phyloP scores from a whole-genome alignment of 768 basidiomycete genomes.

The Phaeotremella fagi region DNA sequence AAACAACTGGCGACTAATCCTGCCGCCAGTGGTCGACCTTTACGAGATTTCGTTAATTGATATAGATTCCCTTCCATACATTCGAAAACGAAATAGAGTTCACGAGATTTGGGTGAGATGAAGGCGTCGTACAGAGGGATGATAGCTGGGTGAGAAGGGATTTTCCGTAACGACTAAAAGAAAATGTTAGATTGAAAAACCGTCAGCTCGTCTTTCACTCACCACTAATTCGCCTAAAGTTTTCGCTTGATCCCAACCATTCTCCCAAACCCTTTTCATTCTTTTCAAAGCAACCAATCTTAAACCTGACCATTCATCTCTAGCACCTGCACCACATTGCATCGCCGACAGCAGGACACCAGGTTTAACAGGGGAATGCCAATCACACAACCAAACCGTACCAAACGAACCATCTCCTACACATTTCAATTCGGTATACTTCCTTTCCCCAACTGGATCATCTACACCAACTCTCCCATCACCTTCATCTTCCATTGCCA shows the following conservation, averaged over 20 bases:
- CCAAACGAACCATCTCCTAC: slow-evolving; percentile 98
- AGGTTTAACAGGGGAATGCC: slow-evolving; percentile 91
- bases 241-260: slow-evolving; percentile 96
- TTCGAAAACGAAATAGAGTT: slow-evolving; percentile 99
- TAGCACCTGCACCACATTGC: slow-evolving; percentile 87
- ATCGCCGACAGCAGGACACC: slow-evolving; percentile 87
- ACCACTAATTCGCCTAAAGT: slow-evolving; percentile 77
- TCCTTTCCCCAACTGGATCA: slow-evolving; percentile 68
- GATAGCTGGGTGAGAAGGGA: slow-evolving; percentile 92
- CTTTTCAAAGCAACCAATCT: slow-evolving; percentile 93
- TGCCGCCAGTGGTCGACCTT: slow-evolving; percentile 90
- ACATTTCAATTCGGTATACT: slow-evolving; percentile 91
- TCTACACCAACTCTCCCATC: slow-evolving; percentile 33
- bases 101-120: slow-evolving; percentile 88
- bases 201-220: slow-evolving; percentile 19
- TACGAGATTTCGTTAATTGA: slow-evolving; percentile 95
- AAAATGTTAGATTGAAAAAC: slow-evolving; percentile 15
- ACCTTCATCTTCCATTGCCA: slow-evolving; percentile 7
- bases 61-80: slow-evolving; percentile 99
- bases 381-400: slow-evolving; percentile 97
- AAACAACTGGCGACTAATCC: slow-evolving; percentile 94
- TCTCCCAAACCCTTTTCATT: slow-evolving; percentile 97
- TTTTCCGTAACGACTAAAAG: slow-evolving; percentile 79
- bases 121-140: slow-evolving; percentile 99
- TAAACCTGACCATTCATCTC: slow-evolving; percentile 91